Conservation (phyloP, 768 basidiomycete genomes). For the Pholiota conissans region DNA sequence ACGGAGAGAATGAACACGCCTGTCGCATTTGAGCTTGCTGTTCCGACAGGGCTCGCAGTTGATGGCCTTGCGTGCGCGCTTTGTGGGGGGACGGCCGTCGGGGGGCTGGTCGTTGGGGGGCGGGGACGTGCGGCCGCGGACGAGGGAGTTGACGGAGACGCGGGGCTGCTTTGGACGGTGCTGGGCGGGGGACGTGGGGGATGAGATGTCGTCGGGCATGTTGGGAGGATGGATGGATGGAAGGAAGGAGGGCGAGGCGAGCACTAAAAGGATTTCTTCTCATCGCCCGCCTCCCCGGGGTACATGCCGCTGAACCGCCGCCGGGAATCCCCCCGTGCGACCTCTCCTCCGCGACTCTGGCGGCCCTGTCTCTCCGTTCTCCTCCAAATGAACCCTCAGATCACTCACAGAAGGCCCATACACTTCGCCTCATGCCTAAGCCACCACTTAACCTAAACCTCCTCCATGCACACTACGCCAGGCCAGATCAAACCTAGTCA, state of each 20-base stretch:
- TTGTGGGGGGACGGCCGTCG: constrained; percentile 69
- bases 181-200: constrained; percentile 35
- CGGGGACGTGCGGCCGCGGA: constrained; percentile 54
- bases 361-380: no score
- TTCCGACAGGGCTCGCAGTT: constrained; percentile 89
- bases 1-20: constrained; percentile 40
- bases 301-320: constrained; percentile 25
- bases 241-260: constrained; percentile 14
- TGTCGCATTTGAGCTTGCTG: constrained; percentile 88
- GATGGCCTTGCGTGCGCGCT: constrained; percentile 83
- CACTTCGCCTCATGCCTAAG: constrained; percentile 16
- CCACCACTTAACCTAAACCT: no score
- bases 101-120: constrained; percentile 41
- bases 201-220: constrained; percentile 14
- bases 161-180: constrained; percentile 42
- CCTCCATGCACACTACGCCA: background rate
- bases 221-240: constrained; percentile 10
- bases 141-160: constrained; percentile 38
- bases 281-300: constrained; percentile 11
- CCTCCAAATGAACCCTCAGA: constrained; percentile 5
- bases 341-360: no score
- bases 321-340: constrained; percentile 19
- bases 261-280: constrained; percentile 19
- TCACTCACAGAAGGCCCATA: constrained; percentile 11
- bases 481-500: background rate